phyloP scores from a whole-genome alignment of 108 stramenopile species.

The Nitzschia putrida region DNA sequence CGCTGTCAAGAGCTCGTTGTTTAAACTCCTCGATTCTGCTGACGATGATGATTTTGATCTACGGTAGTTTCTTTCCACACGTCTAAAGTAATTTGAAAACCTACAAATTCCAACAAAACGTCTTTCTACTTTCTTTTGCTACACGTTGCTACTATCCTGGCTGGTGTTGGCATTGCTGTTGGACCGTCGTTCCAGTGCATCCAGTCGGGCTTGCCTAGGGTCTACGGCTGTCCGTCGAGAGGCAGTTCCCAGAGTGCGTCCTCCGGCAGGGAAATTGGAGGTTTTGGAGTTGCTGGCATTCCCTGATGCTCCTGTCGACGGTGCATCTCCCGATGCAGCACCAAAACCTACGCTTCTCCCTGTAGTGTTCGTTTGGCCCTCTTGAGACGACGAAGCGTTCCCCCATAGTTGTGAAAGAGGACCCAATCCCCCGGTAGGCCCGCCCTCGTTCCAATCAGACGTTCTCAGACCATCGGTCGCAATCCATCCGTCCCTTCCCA shows the following conservation, averaged over 20 bases:
- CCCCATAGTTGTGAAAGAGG: conserved; percentile 3
- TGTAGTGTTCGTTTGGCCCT: too few species aligned
- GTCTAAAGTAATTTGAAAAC: not conserved
- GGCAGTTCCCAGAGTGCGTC: conserved; percentile 31
- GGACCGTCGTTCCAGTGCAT: conserved; percentile 43
- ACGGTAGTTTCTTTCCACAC: not conserved
- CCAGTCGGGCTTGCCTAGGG: conserved; percentile 42
- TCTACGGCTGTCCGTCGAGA: conserved; percentile 30
- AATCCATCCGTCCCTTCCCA: conserved; percentile 44
- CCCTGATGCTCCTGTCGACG: conserved; percentile 3
- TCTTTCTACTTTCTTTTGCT: not conserved
- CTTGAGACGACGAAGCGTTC: too few species aligned
- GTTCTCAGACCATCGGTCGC: conserved; percentile 34
- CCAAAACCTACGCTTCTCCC: too few species aligned
- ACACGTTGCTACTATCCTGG: not conserved
- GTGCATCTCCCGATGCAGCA: not conserved
- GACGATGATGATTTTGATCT: conserved; percentile 6
- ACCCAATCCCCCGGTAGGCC: not conserved
- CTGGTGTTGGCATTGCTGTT: not conserved
- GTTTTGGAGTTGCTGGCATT: conserved; percentile 8
- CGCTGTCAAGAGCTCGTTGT: conserved; percentile 15
- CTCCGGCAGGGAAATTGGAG: conserved; percentile 28
- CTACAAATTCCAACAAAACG: not conserved
- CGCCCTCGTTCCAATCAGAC: conserved; percentile 48
- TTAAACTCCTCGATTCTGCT: conserved; percentile 21